These are phyloP conservation scores for Pichia gijzeniarum DNA, from an alignment of 805 yeast genomes.

Conservation along the genomic window DNA sequence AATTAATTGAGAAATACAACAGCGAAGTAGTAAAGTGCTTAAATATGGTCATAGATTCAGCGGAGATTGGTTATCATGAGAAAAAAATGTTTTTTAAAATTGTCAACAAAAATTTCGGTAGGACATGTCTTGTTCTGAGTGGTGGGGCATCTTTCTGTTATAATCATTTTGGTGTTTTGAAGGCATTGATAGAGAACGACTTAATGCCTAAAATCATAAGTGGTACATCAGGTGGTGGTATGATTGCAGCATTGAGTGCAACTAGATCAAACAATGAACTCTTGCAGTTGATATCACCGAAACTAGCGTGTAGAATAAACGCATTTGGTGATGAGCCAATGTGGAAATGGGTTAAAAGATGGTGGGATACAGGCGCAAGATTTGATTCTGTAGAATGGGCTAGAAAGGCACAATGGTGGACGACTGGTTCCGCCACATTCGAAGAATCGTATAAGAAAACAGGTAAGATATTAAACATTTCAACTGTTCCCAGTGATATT, in stretches of 20 bases:
- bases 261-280: slow-evolving; percentile 67
- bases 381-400: slow-evolving; percentile 78
- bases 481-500: slow-evolving; percentile 78
- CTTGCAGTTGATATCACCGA: slow-evolving; percentile 47
- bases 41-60: slow-evolving; percentile 35
- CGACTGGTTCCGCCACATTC: slow-evolving; percentile 66
- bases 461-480: slow-evolving; percentile 63
- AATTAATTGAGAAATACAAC: slow-evolving; percentile 49
- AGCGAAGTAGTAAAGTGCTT: slow-evolving; percentile 45
- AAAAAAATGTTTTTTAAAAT: slow-evolving; percentile 51
- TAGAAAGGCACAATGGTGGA: slow-evolving; percentile 57
- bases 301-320: slow-evolving; percentile 55
- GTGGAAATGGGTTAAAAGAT: slow-evolving; percentile 53
- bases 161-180: slow-evolving; percentile 70
- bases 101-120: slow-evolving; percentile 60
- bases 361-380: slow-evolving; percentile 72
- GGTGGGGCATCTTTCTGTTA: slow-evolving; percentile 81
- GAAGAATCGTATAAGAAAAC: slow-evolving; percentile 62
- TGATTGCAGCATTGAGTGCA: slow-evolving; percentile 66
- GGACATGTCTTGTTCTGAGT: slow-evolving; percentile 61
- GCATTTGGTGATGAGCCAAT: slow-evolving; percentile 61
- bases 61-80: slow-evolving; percentile 31
- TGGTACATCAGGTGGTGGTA: slow-evolving; percentile 80
- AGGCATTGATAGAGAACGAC: slow-evolving; percentile 62
- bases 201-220: slow-evolving; percentile 61